Base-by-base conservation (phyloP, 2,329 filamentous ascomycete genomes). In the Dendrostoma leiphaemia region DNA sequence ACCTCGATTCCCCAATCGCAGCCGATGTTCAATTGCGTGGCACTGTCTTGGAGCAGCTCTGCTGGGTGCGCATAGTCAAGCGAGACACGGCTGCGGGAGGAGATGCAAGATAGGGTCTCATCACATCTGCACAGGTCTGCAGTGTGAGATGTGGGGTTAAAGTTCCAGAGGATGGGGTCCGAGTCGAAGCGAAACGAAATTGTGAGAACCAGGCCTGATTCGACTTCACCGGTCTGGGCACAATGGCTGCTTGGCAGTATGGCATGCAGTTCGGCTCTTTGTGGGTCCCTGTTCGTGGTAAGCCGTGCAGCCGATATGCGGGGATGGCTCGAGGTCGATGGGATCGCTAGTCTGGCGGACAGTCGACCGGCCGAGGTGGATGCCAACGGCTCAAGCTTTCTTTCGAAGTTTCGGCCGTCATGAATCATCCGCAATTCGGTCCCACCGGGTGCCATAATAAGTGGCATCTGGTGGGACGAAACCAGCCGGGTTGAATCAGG, bases 251-350 rank as follows among this genome's bases (percentile, higher is more conserved):
- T n/a, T n/a, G n/a, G n/a, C n/a, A n/a, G n/a, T n/a, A n/a, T n/a
- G 35, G 40, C 37, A 37, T 51, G 41, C 43, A 37, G 24, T 41
- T 57, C 55, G 55, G 55, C 55, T 52, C 49, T 53, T 49, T 57
- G 55, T 57, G 55, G 55, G 40, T 46, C 52, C 35, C 26, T 12
- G n/a, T n/a, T n/a, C n/a, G n/a, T 23, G 31, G 44, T 29, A 32
- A 17, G 29, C 17, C 24, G 29, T 40, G 35, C 35, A 47, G 47
- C 55, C 47, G 55, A 51, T 49, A 29, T 54, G 54, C 51, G 54
- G 54, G 54, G 54, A 50, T 51, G 34, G 54, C n/a, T 19, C 38
- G n/a, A 15, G 32, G 13, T 7, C 12, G 45, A 23, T 38, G 35
- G 38, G 40, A 31, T 51, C 47, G 41, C 41, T 38, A 44, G 47